phyloP scores from a whole-genome alignment of 805 yeast species.

The Naumovozyma castellii region DNA sequence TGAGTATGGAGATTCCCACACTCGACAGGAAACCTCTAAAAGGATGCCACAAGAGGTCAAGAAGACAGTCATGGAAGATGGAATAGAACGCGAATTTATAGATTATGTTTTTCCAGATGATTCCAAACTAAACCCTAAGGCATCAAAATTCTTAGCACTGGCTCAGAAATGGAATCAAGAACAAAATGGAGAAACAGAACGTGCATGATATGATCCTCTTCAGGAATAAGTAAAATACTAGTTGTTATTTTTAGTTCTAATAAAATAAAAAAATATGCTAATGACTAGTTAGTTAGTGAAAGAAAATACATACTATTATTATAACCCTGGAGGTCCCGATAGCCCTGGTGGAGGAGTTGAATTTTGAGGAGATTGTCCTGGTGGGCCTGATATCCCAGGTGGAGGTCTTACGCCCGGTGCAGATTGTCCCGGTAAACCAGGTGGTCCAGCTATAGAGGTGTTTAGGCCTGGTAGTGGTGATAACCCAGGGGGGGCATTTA shows the following conservation, averaged over 20 bases:
- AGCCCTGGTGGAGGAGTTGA: slow-evolving; percentile 22
- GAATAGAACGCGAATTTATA: slow-evolving; percentile 42
- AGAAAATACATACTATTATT: neutral
- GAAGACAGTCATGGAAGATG: slow-evolving; percentile 26
- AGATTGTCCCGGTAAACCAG: neutral
- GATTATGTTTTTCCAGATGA: slow-evolving; percentile 67
- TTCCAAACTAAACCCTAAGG: slow-evolving; percentile 14
- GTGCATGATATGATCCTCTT: neutral
- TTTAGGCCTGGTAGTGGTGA: neutral
- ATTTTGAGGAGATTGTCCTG: slow-evolving; percentile 3
- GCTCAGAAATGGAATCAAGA: slow-evolving; percentile 42
- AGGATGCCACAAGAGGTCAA: slow-evolving; percentile 49
- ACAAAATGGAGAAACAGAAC: slow-evolving; percentile 1
- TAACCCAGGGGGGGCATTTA: neutral
- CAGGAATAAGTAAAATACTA: neutral
- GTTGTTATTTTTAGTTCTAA: too few species aligned
- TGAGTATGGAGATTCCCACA: slow-evolving; percentile 43
- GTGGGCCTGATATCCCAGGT: slow-evolving; percentile 6
- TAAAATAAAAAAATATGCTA: too few species aligned
- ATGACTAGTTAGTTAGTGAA: neutral
- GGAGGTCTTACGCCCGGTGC: slow-evolving; percentile 6
- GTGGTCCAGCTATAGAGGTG: too few species aligned
- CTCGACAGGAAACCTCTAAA: slow-evolving; percentile 30
- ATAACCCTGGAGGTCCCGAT: slow-evolving; percentile 20
- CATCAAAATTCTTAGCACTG: slow-evolving; percentile 34